A percentile compares a stretch with the other conserved stretches of the same genome.
Conservation (phyloP, 2,329 filamentous ascomycete species). For the Cytospora schulzeri region DNA sequence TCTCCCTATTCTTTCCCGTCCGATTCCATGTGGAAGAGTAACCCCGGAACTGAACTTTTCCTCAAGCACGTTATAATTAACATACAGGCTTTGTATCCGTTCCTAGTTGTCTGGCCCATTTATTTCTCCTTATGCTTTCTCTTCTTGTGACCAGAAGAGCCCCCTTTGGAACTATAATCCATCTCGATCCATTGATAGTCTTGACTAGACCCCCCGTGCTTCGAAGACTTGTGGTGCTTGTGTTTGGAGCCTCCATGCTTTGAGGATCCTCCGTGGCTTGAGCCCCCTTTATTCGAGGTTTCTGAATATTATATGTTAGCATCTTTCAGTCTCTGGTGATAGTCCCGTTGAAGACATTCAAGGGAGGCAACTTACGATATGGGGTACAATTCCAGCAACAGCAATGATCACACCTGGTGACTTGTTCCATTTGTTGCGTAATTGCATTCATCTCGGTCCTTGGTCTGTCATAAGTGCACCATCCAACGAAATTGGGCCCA, state of each 20-base stretch:
- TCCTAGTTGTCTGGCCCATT: not conserved
- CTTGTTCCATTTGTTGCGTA: constrained; percentile 39
- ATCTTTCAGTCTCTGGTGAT: not conserved
- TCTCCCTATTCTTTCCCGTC: too few species aligned
- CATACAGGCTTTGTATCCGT: not conserved
- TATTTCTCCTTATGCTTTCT: constrained; percentile 6
- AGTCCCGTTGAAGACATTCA: too few species aligned
- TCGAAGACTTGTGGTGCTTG: constrained; percentile 20
- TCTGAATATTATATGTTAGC: constrained; percentile 6
- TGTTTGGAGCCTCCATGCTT: constrained; percentile 19
- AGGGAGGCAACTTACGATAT: constrained; percentile 42
- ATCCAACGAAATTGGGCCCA: constrained; percentile 54
- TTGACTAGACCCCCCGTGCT: constrained; percentile 14
- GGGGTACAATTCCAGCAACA: constrained; percentile 53
- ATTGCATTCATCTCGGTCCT: constrained; percentile 38
- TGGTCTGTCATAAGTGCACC: constrained; percentile 47
- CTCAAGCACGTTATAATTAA: too few species aligned
- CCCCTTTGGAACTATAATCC: constrained; percentile 11
- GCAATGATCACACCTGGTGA: constrained; percentile 53
- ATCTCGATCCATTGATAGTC: constrained; percentile 22
- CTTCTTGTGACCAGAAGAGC: constrained; percentile 8
- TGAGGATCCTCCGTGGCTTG: constrained; percentile 24
- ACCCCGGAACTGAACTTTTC: too few species aligned
- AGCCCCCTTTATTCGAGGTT: constrained; percentile 1
- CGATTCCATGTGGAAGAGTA: too few species aligned